Conservation (phyloP, 768 basidiomycete species). For the Kwoniella mangroviensis region DNA sequence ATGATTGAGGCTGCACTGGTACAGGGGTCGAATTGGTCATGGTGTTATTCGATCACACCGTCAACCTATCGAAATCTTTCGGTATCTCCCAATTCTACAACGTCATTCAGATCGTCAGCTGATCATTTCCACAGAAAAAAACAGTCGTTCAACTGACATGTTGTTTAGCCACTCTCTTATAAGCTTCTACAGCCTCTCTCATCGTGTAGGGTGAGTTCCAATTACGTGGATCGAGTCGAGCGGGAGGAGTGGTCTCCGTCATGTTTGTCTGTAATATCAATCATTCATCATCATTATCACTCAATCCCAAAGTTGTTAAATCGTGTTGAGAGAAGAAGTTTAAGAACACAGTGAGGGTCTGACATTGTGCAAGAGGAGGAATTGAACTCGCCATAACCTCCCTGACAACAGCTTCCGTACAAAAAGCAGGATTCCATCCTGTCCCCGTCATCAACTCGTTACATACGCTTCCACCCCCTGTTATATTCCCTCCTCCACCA, state of each 20-base stretch:
- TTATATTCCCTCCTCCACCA: constrained; percentile 47
- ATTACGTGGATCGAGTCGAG: constrained; percentile 24
- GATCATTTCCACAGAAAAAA: not conserved
- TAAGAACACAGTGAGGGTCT: too few relatives aligned
- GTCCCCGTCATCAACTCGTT: constrained; percentile 44
- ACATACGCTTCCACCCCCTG: constrained; percentile 41
- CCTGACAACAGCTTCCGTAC: constrained; percentile 41
- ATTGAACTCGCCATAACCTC: constrained; percentile 35
- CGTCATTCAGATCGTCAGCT: not conserved
- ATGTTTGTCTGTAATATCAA: constrained; percentile 30
- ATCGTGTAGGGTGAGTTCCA: constrained; percentile 61
- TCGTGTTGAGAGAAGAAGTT: not conserved
- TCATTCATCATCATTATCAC: not conserved
- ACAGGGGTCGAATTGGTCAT: too few relatives aligned
- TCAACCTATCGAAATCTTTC: constrained; percentile 35
- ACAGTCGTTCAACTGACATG: constrained; percentile 58
- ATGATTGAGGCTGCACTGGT: too few relatives aligned
- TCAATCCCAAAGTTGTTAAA: too few relatives aligned
- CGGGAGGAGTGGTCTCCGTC: constrained; percentile 42
- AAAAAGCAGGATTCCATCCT: constrained; percentile 46
- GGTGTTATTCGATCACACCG: not conserved
- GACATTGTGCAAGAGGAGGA: too few relatives aligned
- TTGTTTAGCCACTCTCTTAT: constrained; percentile 67
- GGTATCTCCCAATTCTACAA: constrained; percentile 37
- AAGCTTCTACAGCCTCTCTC: constrained; percentile 68